Evolutionary conservation across 805 yeast species (phyloP), one percentile per base, ranked within the genome.

Genomic region (Yamadazyma akitaensis): DNA sequence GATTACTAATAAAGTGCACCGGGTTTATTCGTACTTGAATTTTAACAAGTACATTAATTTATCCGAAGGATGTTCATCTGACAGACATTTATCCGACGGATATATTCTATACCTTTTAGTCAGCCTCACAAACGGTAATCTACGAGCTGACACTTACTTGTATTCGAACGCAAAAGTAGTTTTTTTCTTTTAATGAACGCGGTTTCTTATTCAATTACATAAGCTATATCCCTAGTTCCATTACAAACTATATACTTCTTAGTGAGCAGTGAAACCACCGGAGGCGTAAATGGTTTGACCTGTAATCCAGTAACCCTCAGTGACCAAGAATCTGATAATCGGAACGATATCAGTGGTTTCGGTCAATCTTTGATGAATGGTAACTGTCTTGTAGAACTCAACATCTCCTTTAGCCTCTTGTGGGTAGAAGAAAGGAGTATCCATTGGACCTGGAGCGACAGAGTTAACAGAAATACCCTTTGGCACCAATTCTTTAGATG

Each of bases 381-480:
- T 76, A 50, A 65, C 72, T n/a, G 79, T 64, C 64, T 81, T 81
- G 67, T 75, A 80, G 60, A 63, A 82, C 26, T 65, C 81, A 47
- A 82, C 72, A 47, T 76, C 76, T 28, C 71, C 78, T 13, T 69
- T 63, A 19, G 71, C 67, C 62, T 82, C 88, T 63, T 79, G 83
- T 14, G 80, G 79, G 55, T 81, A 80, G 60, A 83, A 69, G 65
- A 80, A 80, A 50, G 84, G 84, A 9, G 85, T 80, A 56, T 79
- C 83, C 84, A 80, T 80, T 45, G 85, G 84, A 42, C 84, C 85
- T 41, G 84, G 85, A 3, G 85, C 82, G 46, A 81, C 80, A 54
- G 75, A 70, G 53, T 78, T 79, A 53, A 76, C 81, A 11, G 77
- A 67, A 49, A 80, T 72, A 19, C 70, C 70, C 56, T 67, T 75